Evolutionary conservation across 345 rosid genomes (phyloP).

Genomic region (Firmiana major): DNA sequence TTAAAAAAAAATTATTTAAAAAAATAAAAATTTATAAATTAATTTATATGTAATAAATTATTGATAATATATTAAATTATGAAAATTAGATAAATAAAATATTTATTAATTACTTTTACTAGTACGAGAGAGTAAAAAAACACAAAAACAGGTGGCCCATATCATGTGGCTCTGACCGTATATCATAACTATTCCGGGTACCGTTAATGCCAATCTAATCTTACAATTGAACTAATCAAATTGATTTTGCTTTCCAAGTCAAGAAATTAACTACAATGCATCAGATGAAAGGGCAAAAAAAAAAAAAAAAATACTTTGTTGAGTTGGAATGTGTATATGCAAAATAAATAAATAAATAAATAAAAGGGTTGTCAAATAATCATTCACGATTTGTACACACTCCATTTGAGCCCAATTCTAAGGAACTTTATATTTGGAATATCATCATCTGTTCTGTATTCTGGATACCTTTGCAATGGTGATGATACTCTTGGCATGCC

Average conservation of each 20-base stretch:
- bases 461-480: not conserved
- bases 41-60: too few relatives aligned
- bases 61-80: too few relatives aligned
- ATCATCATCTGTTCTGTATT: slow-evolving; percentile 1
- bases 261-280: not conserved
- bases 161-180: not conserved
- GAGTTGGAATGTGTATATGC: not conserved
- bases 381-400: not conserved
- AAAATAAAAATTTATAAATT: too few relatives aligned
- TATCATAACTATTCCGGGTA: not conserved
- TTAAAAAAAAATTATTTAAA: too few relatives aligned
- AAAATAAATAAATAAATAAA: too few relatives aligned
- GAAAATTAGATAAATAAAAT: too few relatives aligned
- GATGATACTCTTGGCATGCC: not conserved
- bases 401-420: slow-evolving; percentile 14
- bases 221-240: not conserved
- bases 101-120: too few relatives aligned
- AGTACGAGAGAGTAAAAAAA: not conserved
- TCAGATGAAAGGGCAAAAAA: not conserved
- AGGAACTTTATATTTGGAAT: slow-evolving; percentile 23
- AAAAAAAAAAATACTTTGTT: not conserved
- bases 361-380: not conserved
- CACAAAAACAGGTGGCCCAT: not conserved
- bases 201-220: not conserved
- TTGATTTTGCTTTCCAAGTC: not conserved